Conservation (phyloP, 345 rosid genomes). For the Linum trigynum region DNA sequence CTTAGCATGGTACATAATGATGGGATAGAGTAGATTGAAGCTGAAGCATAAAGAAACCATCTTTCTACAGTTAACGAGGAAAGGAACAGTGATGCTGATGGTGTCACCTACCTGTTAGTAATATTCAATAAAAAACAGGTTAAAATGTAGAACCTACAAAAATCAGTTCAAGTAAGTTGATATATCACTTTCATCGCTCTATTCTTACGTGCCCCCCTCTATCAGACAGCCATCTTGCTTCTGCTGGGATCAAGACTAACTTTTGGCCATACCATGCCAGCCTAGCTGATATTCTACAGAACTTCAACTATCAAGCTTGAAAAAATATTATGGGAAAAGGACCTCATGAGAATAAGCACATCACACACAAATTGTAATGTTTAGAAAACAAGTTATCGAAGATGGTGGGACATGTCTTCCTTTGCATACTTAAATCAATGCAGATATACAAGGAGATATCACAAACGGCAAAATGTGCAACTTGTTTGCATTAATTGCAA, state of each 20-base stretch:
- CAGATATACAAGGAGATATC: not conserved
- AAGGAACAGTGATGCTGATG: not conserved
- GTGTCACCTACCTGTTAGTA: slow-evolving; percentile 18
- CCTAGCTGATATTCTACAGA: slow-evolving; percentile 24
- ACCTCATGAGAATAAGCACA: slow-evolving; percentile 17
- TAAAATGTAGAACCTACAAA: slow-evolving; percentile 15
- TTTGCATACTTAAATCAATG: slow-evolving; percentile 43
- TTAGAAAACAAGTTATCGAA: slow-evolving; percentile 23
- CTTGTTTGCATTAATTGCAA: not conserved
- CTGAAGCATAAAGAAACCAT: not conserved
- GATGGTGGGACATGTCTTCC: slow-evolving; percentile 9
- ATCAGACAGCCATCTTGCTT: slow-evolving; percentile 31
- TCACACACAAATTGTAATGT: slow-evolving; percentile 22
- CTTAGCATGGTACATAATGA: not conserved
- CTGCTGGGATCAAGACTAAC: slow-evolving; percentile 28
- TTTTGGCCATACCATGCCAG: slow-evolving; percentile 24
- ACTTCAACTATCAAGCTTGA: slow-evolving; percentile 25
- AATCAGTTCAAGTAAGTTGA: slow-evolving; percentile 18
- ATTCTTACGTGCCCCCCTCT: slow-evolving; percentile 20
- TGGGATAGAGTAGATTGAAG: not conserved
- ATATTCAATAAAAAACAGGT: slow-evolving; percentile 22
- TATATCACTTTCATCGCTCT: slow-evolving; percentile 23
- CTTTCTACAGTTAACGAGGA: no score
- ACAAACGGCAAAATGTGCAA: slow-evolving; percentile 9
- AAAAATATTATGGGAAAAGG: slow-evolving; percentile 20